Conservation (phyloP, 2,329 filamentous ascomycete genomes). For the Curvularia hawaiiensis region DNA sequence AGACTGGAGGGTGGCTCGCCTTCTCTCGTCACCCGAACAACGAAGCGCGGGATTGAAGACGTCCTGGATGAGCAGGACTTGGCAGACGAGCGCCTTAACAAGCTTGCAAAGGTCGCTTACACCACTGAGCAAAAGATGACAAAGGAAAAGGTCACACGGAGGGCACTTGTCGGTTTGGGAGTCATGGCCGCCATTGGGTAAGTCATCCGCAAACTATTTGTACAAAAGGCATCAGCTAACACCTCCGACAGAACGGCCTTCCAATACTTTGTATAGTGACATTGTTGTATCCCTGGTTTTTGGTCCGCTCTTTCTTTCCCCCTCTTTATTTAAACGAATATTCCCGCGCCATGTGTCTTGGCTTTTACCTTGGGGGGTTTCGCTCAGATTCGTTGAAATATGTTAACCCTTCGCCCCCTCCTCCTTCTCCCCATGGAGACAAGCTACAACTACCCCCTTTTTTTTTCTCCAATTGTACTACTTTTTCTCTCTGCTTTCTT, state of each 20-base stretch:
- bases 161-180: slow-evolving; percentile 83
- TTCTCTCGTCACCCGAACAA: slow-evolving; percentile 22
- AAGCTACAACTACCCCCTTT: slow-evolving; percentile 21
- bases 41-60: slow-evolving; percentile 59
- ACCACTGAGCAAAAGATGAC: slow-evolving; percentile 74
- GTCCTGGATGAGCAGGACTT: slow-evolving; percentile 61
- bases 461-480: slow-evolving; percentile 8
- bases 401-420: slow-evolving; percentile 1
- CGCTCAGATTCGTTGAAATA: slow-evolving; percentile 2
- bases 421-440: slow-evolving; percentile 18
- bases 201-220: slow-evolving; percentile 50
- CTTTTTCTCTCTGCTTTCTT: background rate
- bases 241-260: slow-evolving; percentile 29
- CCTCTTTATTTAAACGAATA: background rate
- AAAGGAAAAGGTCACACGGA: slow-evolving; percentile 84
- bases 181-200: slow-evolving; percentile 91
- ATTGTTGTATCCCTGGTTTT: background rate
- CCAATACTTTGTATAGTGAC: slow-evolving; percentile 34
- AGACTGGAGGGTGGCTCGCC: slow-evolving; percentile 51
- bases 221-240: slow-evolving; percentile 22
- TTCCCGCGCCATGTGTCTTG: slow-evolving; percentile 17
- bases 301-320: background rate
- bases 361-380: background rate
- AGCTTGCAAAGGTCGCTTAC: slow-evolving; percentile 69
- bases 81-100: slow-evolving; percentile 60